Percentiles rank a stretch among this genome's conserved stretches.
phyloP scores from a whole-genome alignment of 768 basidiomycete species.

The button mushroom (Agaricus bisporus) region DNA sequence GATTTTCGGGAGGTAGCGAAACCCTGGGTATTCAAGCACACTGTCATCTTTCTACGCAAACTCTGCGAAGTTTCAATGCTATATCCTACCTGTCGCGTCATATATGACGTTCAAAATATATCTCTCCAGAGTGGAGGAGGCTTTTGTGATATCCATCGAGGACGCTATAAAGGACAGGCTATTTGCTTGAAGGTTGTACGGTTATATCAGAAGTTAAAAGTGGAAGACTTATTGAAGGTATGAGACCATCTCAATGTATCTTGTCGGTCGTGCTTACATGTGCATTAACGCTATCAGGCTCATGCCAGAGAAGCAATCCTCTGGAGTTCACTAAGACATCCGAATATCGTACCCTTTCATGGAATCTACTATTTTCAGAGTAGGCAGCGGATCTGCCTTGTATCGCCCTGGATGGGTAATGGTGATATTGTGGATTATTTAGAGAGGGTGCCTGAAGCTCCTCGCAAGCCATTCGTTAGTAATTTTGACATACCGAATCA shows the following conservation, averaged over 20 bases:
- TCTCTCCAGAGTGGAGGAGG: slow-evolving; percentile 14
- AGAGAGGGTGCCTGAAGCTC: background rate
- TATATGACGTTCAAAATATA: slow-evolving; percentile 11
- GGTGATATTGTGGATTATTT: slow-evolving; percentile 8
- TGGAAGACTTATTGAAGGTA: slow-evolving; percentile 17
- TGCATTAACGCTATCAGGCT: background rate
- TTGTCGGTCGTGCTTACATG: slow-evolving; percentile 9
- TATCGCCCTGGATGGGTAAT: slow-evolving; percentile 13
- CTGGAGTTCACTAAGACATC: slow-evolving; percentile 1
- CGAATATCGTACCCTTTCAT: slow-evolving; percentile 7
- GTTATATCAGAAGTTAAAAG: slow-evolving; percentile 10
- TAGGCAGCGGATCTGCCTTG: background rate
- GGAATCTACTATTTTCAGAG: background rate
- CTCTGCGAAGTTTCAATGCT: slow-evolving; percentile 20
- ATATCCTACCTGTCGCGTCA: slow-evolving; percentile 20
- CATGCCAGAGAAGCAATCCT: slow-evolving; percentile 7
- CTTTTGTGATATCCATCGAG: slow-evolving; percentile 24
- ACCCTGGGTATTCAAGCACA: slow-evolving; percentile 19
- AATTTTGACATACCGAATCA: too few species aligned
- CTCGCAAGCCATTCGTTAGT: background rate
- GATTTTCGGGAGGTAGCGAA: too few species aligned
- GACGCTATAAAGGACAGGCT: slow-evolving; percentile 11
- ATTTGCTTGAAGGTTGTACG: slow-evolving; percentile 20
- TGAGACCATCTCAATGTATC: too few species aligned
- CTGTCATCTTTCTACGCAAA: background rate